Conservation (phyloP, 768 basidiomycete genomes). For the Cytidiella melzeri region DNA sequence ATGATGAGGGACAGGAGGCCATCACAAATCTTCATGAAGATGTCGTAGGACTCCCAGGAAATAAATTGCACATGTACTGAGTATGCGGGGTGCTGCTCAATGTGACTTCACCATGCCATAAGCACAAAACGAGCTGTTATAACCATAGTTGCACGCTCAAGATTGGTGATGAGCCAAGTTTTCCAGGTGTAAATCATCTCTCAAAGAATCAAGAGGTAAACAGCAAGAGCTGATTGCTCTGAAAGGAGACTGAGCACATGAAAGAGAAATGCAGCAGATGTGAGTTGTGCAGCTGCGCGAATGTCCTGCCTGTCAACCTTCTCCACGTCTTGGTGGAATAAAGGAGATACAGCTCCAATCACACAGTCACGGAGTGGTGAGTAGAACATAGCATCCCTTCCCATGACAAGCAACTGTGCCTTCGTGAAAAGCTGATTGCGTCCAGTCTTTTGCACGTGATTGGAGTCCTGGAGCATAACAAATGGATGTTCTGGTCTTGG, state of each 20-base stretch:
- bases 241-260: constrained; percentile 3
- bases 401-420: constrained; percentile 23
- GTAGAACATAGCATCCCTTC: constrained; percentile 17
- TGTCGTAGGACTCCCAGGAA: constrained; percentile 30
- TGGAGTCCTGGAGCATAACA: constrained; percentile 31
- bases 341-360: too few relatives aligned
- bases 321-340: constrained; percentile 31
- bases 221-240: constrained; percentile 17
- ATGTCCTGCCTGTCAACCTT: constrained; percentile 41
- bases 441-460: constrained; percentile 30
- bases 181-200: constrained; percentile 25
- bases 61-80: constrained; percentile 22
- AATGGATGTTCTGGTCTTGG: constrained; percentile 14
- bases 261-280: constrained; percentile 29
- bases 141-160: constrained; percentile 20
- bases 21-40: constrained; percentile 24
- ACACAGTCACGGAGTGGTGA: too few relatives aligned
- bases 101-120: constrained; percentile 15
- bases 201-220: constrained; percentile 34
- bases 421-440: constrained; percentile 32
- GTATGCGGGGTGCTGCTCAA: constrained; percentile 11
- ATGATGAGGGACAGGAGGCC: constrained; percentile 27
- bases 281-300: constrained; percentile 33
- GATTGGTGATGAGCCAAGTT: constrained; percentile 19
- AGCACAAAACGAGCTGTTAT: constrained; percentile 21